Evolutionary conservation across 2,329 filamentous ascomycete genomes (phyloP), one percentile per base, ranked within the genome.

Genomic region (Fusarium sp.): DNA sequence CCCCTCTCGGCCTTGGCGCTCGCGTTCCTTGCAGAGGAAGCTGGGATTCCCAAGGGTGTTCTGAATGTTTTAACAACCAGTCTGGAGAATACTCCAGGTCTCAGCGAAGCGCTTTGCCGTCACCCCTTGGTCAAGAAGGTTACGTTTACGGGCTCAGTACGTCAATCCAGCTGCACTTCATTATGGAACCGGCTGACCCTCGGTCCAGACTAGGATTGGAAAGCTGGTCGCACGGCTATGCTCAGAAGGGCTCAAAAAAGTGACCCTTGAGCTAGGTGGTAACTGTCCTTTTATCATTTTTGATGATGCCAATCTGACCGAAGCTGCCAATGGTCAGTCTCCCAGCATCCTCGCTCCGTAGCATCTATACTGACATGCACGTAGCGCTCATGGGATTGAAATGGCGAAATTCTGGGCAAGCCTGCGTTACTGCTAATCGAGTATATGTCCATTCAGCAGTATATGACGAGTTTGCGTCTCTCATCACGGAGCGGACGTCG

Each of bases 31-130:
- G 92, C 91, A 0, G 85, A 88, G 60, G 88, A 91, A 25, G 94
- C 94, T 0, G 94, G 94, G 1, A 92, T 95, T 50, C 93, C 93
- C 1, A 89, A 90, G 52, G 94, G 94, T 7, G 92, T 92, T 0
- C 87, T 97, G 34, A 87, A 86, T 54, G 82, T 87, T 3, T 56
- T 87, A 60, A 84, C 84, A 0, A 87, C 86, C 0, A 84, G 82
- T 16, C 73, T 86, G 9, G 79, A 80, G 1, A 84, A 85, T 62
- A 87, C 86, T 0, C 85, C 86, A 0, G 64, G 74, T 1, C 78
- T 88, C 6, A 84, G 83, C 13, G 85, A 87, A 77, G 82, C 83
- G 9, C 82, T 88, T 3, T 87, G 85, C 73, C 81, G 82, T 43
- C 85, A 87, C 67, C 83, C 83, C 0, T 66, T 81, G 1, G 82